These are phyloP conservation scores for Phytophthora aleatoria DNA, from an alignment of 352 stramenopile species.

Conservation along the genomic window DNA sequence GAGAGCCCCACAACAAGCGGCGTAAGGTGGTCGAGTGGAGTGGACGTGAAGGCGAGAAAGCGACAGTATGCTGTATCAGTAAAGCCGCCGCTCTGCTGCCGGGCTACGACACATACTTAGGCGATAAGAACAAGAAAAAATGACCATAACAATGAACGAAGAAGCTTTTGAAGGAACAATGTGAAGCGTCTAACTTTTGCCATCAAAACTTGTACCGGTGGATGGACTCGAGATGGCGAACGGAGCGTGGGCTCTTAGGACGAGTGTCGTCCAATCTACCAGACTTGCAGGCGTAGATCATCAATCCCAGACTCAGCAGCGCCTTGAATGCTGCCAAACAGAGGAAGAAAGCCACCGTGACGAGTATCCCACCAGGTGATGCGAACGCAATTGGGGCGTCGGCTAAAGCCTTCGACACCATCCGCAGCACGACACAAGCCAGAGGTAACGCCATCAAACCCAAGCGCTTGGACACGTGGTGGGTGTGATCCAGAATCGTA, in stretches of 20 bases:
- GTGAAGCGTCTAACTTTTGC: not conserved
- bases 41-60: constrained; percentile 31
- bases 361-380: constrained; percentile 46
- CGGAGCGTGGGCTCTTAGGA: constrained; percentile 65
- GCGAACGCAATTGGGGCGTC: constrained; percentile 48
- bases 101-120: constrained; percentile 5
- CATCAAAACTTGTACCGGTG: constrained; percentile 52
- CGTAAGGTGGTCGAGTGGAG: constrained; percentile 26
- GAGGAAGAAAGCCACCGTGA: constrained; percentile 69
- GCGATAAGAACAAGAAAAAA: constrained; percentile 22
- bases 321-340: constrained; percentile 83
- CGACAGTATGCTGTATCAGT: constrained; percentile 75
- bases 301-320: constrained; percentile 71
- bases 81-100: constrained; percentile 42
- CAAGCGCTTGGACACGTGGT: constrained; percentile 93
- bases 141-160: constrained; percentile 36
- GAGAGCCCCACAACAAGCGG: constrained; percentile 3
- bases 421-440: constrained; percentile 92
- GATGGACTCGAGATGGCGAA: constrained; percentile 65
- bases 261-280: constrained; percentile 70
- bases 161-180: constrained; percentile 34
- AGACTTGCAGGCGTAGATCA: constrained; percentile 77
- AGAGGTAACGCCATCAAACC: constrained; percentile 94
- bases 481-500: constrained; percentile 93
- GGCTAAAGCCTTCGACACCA: constrained; percentile 68